phyloP scores from a whole-genome alignment of 208 protist species.

The Trypanosoma scelopori region DNA sequence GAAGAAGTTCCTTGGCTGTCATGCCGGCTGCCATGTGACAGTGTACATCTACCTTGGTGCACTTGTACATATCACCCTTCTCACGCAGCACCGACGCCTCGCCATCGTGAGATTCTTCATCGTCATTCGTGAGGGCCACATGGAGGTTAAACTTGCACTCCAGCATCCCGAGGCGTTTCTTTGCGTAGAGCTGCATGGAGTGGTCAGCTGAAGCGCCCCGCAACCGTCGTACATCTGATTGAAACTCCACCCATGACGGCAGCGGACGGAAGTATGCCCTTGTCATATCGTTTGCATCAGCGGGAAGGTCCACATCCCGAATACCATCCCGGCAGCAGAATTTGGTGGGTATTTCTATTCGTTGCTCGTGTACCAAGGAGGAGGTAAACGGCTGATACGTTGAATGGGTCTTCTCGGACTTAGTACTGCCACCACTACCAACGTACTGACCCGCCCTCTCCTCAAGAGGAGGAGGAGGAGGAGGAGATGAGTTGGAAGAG shows the following conservation, averaged over 20 bases:
- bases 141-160: constrained; percentile 86
- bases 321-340: constrained; percentile 33
- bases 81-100: neutral
- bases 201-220: constrained; percentile 42
- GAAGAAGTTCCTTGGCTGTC: constrained; percentile 69
- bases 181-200: constrained; percentile 64
- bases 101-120: constrained; percentile 42
- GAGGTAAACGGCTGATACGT: constrained; percentile 6
- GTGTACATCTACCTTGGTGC: constrained; percentile 86
- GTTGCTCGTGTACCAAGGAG: neutral
- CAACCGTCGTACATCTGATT: constrained; percentile 52
- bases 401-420: neutral
- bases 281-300: constrained; percentile 8
- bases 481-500: too few species aligned
- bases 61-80: constrained; percentile 74
- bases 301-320: constrained; percentile 30
- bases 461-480: too few species aligned
- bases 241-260: constrained; percentile 66
- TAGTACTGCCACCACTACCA: neutral
- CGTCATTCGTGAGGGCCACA: constrained; percentile 73
- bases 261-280: constrained; percentile 30
- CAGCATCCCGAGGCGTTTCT: constrained; percentile 74
- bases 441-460: too few species aligned
- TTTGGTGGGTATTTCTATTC: constrained; percentile 4
- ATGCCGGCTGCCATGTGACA: constrained; percentile 79